Conservation (phyloP, 164 flowering plant species). For the Vitis rupestris region DNA sequence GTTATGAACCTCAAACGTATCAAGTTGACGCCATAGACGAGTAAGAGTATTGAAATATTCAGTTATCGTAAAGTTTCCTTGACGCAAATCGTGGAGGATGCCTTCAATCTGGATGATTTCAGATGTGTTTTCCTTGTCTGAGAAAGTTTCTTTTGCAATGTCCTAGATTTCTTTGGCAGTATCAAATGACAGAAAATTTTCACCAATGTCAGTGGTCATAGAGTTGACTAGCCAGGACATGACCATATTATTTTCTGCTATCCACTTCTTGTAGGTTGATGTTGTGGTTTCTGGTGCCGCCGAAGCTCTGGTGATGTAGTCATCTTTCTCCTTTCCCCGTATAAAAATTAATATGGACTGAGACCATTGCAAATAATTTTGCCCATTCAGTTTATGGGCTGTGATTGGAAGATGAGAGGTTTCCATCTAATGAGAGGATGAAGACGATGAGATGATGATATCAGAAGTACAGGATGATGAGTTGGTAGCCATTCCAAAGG, state of each 20-base stretch:
- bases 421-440: conserved; percentile 1
- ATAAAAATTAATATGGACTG: not conserved
- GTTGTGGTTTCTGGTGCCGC: not conserved
- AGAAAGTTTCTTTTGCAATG: no score
- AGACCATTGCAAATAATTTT: not conserved
- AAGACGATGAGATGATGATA: conserved; percentile 1
- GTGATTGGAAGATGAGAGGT: conserved; percentile 3
- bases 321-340: not conserved
- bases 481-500: not conserved
- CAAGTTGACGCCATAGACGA: no score
- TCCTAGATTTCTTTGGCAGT: no score
- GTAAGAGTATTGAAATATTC: no score
- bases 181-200: no score
- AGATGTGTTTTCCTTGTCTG: no score
- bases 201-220: no score
- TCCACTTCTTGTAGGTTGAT: conserved; percentile 1
- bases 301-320: not conserved
- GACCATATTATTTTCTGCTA: not conserved
- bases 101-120: no score
- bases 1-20: no score
- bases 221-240: conserved; percentile 2
- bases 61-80: no score
- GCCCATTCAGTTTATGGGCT: not conserved
- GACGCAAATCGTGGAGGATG: no score
- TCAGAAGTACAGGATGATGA: not conserved